phyloP scores from a whole-genome alignment of 345 rosid genomes.

The Dipteronia dyeriana region DNA sequence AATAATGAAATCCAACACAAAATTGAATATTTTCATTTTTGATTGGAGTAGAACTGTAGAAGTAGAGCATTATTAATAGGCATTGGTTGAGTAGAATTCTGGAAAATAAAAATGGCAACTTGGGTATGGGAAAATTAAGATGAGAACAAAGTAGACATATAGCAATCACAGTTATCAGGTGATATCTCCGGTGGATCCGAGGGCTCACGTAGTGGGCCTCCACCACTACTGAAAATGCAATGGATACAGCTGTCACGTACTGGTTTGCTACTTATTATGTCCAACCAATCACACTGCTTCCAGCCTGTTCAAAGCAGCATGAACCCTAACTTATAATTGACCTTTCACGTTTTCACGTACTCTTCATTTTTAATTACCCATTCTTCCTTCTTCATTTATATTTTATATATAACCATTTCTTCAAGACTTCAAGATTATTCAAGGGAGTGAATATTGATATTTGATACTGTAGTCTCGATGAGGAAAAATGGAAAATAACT shows the following conservation, averaged over 20 bases:
- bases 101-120: too few species aligned
- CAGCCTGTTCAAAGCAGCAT: constrained; percentile 25
- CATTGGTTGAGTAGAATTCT: too few species aligned
- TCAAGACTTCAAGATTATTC: not conserved
- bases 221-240: not conserved
- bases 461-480: too few species aligned
- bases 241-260: constrained; percentile 23
- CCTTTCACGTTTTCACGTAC: too few species aligned
- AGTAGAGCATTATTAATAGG: too few species aligned
- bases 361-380: too few species aligned
- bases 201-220: constrained; percentile 7
- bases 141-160: not conserved
- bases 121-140: not conserved
- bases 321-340: not conserved
- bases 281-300: constrained; percentile 20
- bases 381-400: too few species aligned
- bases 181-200: not conserved
- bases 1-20: too few species aligned
- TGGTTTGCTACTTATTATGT: constrained; percentile 12
- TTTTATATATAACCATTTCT: not conserved
- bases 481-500: too few species aligned
- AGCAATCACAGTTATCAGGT: not conserved
- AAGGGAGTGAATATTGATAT: too few species aligned
- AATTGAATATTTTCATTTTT: too few species aligned
- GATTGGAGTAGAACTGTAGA: too few species aligned